These are phyloP conservation scores for Rhodomyrtus tomentosa DNA, from an alignment of 345 rosid genomes.

Conservation along the genomic window DNA sequence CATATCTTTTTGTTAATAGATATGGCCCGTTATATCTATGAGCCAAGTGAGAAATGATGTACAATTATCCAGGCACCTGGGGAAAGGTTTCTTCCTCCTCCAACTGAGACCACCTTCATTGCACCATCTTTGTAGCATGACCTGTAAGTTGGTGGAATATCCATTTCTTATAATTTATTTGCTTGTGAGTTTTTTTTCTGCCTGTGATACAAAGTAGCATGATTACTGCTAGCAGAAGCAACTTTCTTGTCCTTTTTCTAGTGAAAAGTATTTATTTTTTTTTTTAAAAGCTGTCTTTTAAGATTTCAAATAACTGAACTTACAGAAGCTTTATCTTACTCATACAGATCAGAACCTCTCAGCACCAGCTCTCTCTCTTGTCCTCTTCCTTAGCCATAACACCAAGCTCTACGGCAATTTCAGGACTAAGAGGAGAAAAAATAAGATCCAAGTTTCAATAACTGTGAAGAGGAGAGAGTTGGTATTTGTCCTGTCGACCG, in stretches of 20 bases:
- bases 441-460: neutral
- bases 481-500: neutral
- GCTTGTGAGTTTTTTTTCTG: neutral
- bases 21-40: neutral
- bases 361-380: neutral
- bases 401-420: neutral
- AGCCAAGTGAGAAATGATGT: neutral
- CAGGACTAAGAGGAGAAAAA: neutral
- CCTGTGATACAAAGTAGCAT: no score
- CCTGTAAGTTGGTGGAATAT: neutral
- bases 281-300: neutral
- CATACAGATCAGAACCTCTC: neutral
- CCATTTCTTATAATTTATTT: neutral
- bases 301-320: neutral
- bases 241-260: neutral
- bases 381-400: neutral
- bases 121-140: neutral
- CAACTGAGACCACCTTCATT: neutral
- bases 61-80: neutral
- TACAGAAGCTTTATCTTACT: neutral
- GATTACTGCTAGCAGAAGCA: no score
- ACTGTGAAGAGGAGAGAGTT: constrained; percentile 4
- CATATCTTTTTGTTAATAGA: neutral
- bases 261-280: neutral
- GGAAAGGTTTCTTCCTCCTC: neutral